These are phyloP conservation scores for Debaryomyces robertsiae DNA, from an alignment of 1,139 yeast species.

Conservation along the genomic window DNA sequence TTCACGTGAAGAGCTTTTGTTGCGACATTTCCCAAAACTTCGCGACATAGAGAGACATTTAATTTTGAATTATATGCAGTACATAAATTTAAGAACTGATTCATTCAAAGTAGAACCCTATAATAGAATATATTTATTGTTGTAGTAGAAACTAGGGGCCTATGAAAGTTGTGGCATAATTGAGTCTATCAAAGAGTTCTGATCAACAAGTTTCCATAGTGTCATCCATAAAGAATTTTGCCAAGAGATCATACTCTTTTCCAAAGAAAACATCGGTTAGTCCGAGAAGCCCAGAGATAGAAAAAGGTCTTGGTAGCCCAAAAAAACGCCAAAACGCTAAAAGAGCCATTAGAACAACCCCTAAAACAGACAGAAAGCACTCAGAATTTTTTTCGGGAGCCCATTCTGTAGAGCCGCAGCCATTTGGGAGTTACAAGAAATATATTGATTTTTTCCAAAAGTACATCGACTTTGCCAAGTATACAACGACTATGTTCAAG, in stretches of 20 bases:
- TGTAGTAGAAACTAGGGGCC: neutral
- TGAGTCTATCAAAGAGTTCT: neutral
- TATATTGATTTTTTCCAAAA: slow-evolving; percentile 14
- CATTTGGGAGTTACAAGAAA: slow-evolving; percentile 12
- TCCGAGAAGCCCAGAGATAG: slow-evolving; percentile 4
- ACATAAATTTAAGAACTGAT: slow-evolving; percentile 1
- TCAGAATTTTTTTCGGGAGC: slow-evolving; percentile 17
- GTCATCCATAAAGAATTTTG: slow-evolving; percentile 7
- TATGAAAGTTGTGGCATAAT: slow-evolving; percentile 5
- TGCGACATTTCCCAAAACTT: neutral
- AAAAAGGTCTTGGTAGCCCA: neutral
- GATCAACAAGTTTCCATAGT: slow-evolving; percentile 12
- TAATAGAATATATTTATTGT: too few species aligned
- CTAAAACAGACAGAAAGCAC: neutral
- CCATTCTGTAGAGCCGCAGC: slow-evolving; percentile 16
- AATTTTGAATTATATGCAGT: slow-evolving; percentile 7
- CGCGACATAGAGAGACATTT: neutral
- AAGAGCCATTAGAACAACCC: slow-evolving; percentile 1
- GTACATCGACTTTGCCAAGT: slow-evolving; percentile 19
- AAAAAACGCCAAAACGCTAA: neutral
- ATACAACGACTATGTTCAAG: slow-evolving; percentile 34
- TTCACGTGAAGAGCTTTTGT: too few species aligned
- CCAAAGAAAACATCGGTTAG: slow-evolving; percentile 5
- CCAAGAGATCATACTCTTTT: slow-evolving; percentile 13
- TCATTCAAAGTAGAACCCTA: neutral